These are phyloP conservation scores for Fusarium sp. DNA, from an alignment of 2,329 filamentous ascomycete species.

Conservation along the genomic window DNA sequence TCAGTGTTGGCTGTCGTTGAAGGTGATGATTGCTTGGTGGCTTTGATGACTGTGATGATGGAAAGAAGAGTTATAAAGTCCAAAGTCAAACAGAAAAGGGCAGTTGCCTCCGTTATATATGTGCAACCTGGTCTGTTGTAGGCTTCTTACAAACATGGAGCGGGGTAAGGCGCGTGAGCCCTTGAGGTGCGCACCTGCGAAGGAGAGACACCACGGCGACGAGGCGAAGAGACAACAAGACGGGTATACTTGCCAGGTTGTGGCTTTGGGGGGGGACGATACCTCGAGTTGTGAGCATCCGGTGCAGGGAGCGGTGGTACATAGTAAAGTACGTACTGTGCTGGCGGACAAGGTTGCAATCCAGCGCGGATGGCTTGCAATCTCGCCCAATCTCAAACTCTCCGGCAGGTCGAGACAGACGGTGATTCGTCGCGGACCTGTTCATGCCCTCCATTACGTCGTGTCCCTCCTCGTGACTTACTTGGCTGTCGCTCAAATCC, in stretches of 20 bases:
- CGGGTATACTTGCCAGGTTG: slow-evolving; percentile 2
- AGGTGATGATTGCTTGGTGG: not conserved
- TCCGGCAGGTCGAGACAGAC: slow-evolving; percentile 21
- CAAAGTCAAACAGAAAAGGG: slow-evolving; percentile 7
- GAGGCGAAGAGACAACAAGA: slow-evolving; percentile 18
- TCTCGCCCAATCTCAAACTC: slow-evolving; percentile 34
- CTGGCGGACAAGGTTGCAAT: slow-evolving; percentile 34
- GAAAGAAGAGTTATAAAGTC: slow-evolving; percentile 7
- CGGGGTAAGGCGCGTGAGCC: slow-evolving; percentile 44
- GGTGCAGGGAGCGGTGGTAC: slow-evolving; percentile 12
- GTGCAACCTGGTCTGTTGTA: slow-evolving; percentile 16
- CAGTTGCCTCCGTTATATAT: slow-evolving; percentile 30
- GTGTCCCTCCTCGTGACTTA: slow-evolving; percentile 27
- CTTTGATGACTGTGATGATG: slow-evolving; percentile 16
- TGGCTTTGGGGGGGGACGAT: not conserved
- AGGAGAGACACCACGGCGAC: slow-evolving; percentile 16
- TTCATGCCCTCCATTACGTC: slow-evolving; percentile 32
- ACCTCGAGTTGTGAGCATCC: slow-evolving; percentile 9
- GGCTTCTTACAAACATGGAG: slow-evolving; percentile 33
- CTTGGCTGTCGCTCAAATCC: slow-evolving; percentile 7
- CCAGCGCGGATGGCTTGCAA: slow-evolving; percentile 31
- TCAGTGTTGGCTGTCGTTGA: not conserved
- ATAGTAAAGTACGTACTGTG: slow-evolving; percentile 37
- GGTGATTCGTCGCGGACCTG: slow-evolving; percentile 26
- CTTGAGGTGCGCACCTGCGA: slow-evolving; percentile 6